Evolutionary conservation across 2,329 filamentous ascomycete genomes (phyloP).

Genomic region (Daldinia sp.): DNA sequence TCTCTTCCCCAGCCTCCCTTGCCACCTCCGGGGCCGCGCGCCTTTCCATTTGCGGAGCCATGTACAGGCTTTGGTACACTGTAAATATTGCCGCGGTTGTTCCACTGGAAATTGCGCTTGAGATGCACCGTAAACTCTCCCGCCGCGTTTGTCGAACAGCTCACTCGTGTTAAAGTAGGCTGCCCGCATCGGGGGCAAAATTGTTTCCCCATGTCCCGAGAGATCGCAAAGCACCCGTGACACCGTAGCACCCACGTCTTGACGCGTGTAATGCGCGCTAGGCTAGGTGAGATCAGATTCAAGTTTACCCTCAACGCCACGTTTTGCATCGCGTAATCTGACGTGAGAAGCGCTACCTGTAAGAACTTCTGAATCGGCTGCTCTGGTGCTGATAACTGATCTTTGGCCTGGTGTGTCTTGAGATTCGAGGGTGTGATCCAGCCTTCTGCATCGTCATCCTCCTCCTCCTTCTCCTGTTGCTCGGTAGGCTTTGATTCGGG

Average conservation of each 20-base stretch:
- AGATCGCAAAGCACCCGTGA: conserved; percentile 89
- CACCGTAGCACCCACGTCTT: conserved; percentile 92
- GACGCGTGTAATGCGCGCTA: conserved; percentile 83
- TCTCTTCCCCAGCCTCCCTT: conserved; percentile 87
- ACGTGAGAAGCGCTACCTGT: conserved; percentile 90
- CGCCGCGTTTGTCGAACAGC: conserved; percentile 81
- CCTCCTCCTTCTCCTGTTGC: conserved; percentile 45
- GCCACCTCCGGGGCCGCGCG: conserved; percentile 71
- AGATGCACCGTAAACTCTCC: conserved; percentile 87
- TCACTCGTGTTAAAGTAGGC: conserved; percentile 82
- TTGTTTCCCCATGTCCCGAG: conserved; percentile 84
- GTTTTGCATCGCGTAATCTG: conserved; percentile 98
- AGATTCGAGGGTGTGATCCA: conserved; percentile 98
- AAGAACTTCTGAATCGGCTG: conserved; percentile 69
- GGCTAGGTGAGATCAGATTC: conserved; percentile 79
- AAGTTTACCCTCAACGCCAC: conserved; percentile 94
- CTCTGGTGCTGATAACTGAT: conserved; percentile 59
- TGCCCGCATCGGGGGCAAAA: conserved; percentile 95
- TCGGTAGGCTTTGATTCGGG: conserved; percentile 21
- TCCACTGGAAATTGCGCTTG: conserved; percentile 96
- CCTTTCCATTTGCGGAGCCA: conserved; percentile 81
- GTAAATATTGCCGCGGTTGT: conserved; percentile 89
- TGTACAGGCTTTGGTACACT: conserved; percentile 90
- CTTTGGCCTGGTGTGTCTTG: conserved; percentile 79
- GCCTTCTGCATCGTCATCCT: conserved; percentile 66